Base-by-base conservation (phyloP, 352 stramenopile species). In the Phytopythium chamaehyphon region DNA sequence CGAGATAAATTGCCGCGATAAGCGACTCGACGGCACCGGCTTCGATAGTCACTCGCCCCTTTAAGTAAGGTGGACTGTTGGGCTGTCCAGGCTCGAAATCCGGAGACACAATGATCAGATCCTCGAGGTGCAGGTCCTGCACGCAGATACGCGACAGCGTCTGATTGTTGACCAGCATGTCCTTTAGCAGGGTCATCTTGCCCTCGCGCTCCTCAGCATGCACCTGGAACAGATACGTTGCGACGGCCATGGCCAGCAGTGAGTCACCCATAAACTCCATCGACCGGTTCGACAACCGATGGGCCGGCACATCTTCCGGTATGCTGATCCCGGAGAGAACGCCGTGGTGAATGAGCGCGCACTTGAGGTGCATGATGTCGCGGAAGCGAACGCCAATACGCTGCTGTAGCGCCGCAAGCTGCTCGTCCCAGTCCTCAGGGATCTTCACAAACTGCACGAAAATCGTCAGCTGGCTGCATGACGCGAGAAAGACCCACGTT, bases 261-360 rank as follows among this genome's bases (percentile, higher is more conserved):
- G 76, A 76, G 61, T 87, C 73, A 9, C 76, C 76, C 8, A 87
- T 52, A 42, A 79, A 85, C 54, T 83, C 76, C 24, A 87, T 59
- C 44, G 71, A 80, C 26, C 76, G 70, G 50, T 87, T 87, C 42
- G 76, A 79, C 3, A 80, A 48, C 5, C 76, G 76, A 28, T 85
- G 69, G 9, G 59, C 44, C 4, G 58, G 56, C 14, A 83, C 59
- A 2, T 59, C 38, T 0, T 37, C 19, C 4, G 65, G 59, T 8
- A 83, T 39, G 18, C 62, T 56, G 16, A 51, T 40, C 37, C 68
- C 52, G 10, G 50, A 47, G 35, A 85, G 55, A 3, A 59, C 62
- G 40, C 76, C 69, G 51, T 83, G 73, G 50, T 87, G 76, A 12
- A 76, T 68, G n/a, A 84, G 55, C 40, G 76, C 76, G 26, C 69